Base-by-base conservation (phyloP, 2,329 filamentous ascomycete genomes). In the Penicillium olsonii region DNA sequence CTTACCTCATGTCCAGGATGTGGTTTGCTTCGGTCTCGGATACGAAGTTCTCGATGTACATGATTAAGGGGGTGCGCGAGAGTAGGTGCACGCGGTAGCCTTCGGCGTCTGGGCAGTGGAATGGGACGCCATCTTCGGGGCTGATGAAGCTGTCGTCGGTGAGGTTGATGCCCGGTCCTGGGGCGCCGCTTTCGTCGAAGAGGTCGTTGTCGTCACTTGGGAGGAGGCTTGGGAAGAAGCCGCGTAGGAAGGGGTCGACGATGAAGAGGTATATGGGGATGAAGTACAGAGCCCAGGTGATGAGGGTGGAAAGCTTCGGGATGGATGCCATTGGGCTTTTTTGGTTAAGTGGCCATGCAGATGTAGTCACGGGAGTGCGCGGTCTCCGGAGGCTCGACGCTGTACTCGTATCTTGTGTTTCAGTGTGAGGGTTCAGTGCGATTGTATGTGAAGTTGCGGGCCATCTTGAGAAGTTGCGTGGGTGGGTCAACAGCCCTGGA, bases 31-130 rank as follows among this genome's bases (percentile, higher is more conserved):
- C 81, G 1, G 65, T 56, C 1, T 59, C 59, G 14, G 69, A 75
- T 29, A 84, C 52, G 61, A 84, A 84, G 29, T 73, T 69, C 60
- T 82, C 78, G 39, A 85, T 76, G 62, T 84, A 84, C 14, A 84
- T 71, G 6, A 85, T 71, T 52, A 85, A 63, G 2, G 82, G 82
- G 37, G 77, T 74, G 14, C 75, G 68, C 15, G 74, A 78, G 43
- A 84, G 70, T 5, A 85, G 68, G 56, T 81, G 77, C 2, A 78
- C 67, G 14, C 56, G 54, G 50, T 71, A 71, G 2, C 53, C 53
- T 5, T 61, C 58, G 1, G 57, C 45, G n/a, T 55, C 52, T 17
- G 63, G 56, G 29, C 69, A 71, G 27, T 52, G 54, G 9, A 56
- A 33, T 3, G 57, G 56, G 11, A 62, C 52, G 3, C 60, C 66